Percentiles rank a stretch among this genome's conserved stretches.
Conservation (phyloP, 495 filamentous ascomycete genomes). For the Neurospora sublineolata region DNA sequence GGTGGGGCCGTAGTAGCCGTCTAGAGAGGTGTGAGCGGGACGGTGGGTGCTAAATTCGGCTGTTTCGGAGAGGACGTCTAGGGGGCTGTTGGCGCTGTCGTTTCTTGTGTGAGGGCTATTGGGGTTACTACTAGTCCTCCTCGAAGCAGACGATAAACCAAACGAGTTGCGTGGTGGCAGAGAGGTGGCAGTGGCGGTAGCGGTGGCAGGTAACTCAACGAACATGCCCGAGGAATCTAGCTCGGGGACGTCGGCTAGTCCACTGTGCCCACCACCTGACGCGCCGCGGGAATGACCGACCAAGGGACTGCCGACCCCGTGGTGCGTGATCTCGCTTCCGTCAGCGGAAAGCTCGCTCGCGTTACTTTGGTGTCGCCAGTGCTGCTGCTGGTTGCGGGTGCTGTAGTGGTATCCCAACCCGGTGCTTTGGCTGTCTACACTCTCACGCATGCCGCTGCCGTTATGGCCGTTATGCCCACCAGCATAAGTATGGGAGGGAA, state of each 20-base stretch:
- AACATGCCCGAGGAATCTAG: constrained; percentile 14
- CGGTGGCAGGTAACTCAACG: constrained; percentile 8
- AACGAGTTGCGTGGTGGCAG: not conserved
- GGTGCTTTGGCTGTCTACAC: constrained; percentile 19
- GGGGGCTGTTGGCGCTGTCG: too few species aligned
- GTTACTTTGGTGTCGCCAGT: constrained; percentile 27
- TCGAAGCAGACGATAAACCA: not conserved
- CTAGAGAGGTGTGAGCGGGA: not conserved
- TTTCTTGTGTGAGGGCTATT: too few species aligned
- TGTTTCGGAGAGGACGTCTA: not conserved
- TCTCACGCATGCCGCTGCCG: constrained; percentile 13
- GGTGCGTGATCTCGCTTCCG: constrained; percentile 18
- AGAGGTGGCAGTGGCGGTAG: not conserved
- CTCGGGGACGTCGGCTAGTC: constrained; percentile 9
- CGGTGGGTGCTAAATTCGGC: too few species aligned
- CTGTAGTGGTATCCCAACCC: constrained; percentile 5
- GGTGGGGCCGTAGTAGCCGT: not conserved
- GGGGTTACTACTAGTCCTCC: not conserved
- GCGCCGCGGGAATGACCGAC: too few species aligned
- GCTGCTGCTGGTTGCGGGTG: constrained; percentile 4
- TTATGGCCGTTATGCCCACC: not conserved
- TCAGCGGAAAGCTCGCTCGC: constrained; percentile 28
- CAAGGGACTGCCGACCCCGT: constrained; percentile 6
- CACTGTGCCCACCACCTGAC: not conserved
- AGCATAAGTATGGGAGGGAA: not conserved